Evolutionary conservation across 2,329 filamentous ascomycete species (phyloP).

Genomic region (Stagonosporopsis vannaccii): DNA sequence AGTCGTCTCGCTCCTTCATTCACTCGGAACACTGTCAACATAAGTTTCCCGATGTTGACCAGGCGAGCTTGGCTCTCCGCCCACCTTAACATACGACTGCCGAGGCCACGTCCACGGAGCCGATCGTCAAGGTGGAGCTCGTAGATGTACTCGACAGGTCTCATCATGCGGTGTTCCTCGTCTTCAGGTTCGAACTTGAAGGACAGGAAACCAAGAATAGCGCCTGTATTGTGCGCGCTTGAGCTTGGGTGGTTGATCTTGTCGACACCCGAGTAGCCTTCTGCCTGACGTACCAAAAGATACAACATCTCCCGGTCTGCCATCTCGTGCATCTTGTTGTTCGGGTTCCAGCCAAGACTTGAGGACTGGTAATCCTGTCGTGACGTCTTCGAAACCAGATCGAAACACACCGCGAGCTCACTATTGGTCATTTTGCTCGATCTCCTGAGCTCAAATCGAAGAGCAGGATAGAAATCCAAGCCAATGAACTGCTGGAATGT

Average conservation of each 20-base stretch:
- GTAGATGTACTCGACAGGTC: slow-evolving; percentile 77
- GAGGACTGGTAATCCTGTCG: slow-evolving; percentile 69
- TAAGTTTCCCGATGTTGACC: slow-evolving; percentile 68
- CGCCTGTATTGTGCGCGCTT: neutral
- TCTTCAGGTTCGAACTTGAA: slow-evolving; percentile 66
- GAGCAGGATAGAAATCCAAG: neutral
- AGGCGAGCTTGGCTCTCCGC: slow-evolving; percentile 62
- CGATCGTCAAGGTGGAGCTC: slow-evolving; percentile 72
- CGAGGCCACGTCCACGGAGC: slow-evolving; percentile 69
- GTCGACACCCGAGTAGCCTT: slow-evolving; percentile 1
- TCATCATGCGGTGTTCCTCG: slow-evolving; percentile 51
- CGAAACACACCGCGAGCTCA: slow-evolving; percentile 60
- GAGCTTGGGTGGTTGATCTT: neutral
- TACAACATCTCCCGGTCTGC: slow-evolving; percentile 71
- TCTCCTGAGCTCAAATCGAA: slow-evolving; percentile 33
- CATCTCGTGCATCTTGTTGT: slow-evolving; percentile 73
- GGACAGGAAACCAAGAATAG: slow-evolving; percentile 57
- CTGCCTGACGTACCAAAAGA: slow-evolving; percentile 57
- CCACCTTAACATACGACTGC: slow-evolving; percentile 64
- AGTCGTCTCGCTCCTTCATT: slow-evolving; percentile 67
- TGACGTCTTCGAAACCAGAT: slow-evolving; percentile 69
- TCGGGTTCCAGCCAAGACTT: slow-evolving; percentile 67
- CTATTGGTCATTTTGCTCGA: slow-evolving; percentile 39
- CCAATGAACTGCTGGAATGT: slow-evolving; percentile 4
- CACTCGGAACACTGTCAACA: slow-evolving; percentile 75